Percentiles rank a stretch among this genome's conserved stretches.
These are phyloP conservation scores for Paspalum vaginatum DNA, from an alignment of 176 grass and related monocot species.

Conservation along the genomic window DNA sequence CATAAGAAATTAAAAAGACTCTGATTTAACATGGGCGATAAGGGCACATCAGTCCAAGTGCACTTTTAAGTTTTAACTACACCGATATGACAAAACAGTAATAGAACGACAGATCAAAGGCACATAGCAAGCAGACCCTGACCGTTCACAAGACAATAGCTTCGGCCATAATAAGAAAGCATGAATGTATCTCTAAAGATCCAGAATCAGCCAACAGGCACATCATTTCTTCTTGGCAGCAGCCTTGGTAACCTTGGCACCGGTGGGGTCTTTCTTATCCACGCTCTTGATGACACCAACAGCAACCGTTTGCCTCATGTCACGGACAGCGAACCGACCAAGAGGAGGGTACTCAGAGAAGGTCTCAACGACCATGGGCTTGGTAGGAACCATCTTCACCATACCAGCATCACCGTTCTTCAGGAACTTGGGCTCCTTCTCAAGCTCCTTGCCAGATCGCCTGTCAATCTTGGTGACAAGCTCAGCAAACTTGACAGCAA, in stretches of 20 bases:
- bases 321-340: conserved; percentile 76
- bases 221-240: conserved; percentile 85
- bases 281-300: conserved; percentile 86
- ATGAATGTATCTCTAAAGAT: too few species aligned
- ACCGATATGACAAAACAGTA: too few species aligned
- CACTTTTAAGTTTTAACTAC: too few species aligned
- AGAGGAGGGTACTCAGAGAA: conserved; percentile 70
- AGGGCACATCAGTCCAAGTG: too few species aligned
- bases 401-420: conserved; percentile 93
- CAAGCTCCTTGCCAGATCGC: conserved; percentile 86
- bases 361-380: conserved; percentile 93
- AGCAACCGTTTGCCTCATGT: conserved; percentile 85
- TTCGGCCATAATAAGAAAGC: too few species aligned
- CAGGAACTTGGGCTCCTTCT: conserved; percentile 89
- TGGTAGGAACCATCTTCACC: conserved; percentile 94
- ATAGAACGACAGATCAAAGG: too few species aligned
- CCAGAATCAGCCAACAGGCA: too few species aligned
- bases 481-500: conserved; percentile 94
- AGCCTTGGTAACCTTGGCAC: conserved; percentile 84
- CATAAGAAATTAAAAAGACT: too few species aligned
- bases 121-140: too few species aligned
- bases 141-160: too few species aligned
- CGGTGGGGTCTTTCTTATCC: conserved; percentile 73
- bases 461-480: conserved; percentile 85
- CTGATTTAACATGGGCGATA: too few species aligned